Evolutionary conservation across 306 rosid genomes (phyloP).

Genomic region (Gastrolobium bilobum): DNA sequence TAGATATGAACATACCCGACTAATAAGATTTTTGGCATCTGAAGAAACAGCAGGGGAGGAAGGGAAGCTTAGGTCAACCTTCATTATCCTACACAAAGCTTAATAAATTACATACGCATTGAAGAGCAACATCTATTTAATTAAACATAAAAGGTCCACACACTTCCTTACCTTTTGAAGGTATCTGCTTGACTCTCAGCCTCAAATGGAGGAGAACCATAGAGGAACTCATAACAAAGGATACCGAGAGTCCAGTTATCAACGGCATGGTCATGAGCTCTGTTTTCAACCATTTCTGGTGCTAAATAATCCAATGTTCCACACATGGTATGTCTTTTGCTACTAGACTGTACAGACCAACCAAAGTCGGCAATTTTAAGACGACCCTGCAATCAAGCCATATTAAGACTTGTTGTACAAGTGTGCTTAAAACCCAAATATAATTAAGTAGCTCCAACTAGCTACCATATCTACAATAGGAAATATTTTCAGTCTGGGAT

Average conservation of each 20-base stretch:
- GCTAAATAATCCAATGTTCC: constrained; percentile 96
- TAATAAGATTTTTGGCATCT: constrained; percentile 80
- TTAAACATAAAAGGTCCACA: background rate
- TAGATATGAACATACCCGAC: constrained; percentile 58
- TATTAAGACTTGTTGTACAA: constrained; percentile 19
- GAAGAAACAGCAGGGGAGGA: constrained; percentile 63
- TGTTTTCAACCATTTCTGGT: constrained; percentile 93
- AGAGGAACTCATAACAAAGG: constrained; percentile 93
- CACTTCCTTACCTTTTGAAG: constrained; percentile 64
- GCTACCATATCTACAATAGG: background rate
- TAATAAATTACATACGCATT: constrained; percentile 24
- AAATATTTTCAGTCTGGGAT: background rate
- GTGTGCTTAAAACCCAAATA: background rate
- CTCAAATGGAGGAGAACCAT: constrained; percentile 90
- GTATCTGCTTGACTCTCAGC: constrained; percentile 88
- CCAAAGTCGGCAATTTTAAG: constrained; percentile 97
- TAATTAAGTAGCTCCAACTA: background rate
- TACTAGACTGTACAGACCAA: constrained; percentile 93
- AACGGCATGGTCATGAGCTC: constrained; percentile 86
- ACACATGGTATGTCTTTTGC: constrained; percentile 90
- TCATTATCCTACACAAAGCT: constrained; percentile 67
- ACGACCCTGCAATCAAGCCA: constrained; percentile 67
- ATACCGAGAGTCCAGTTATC: constrained; percentile 94
- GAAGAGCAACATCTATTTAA: background rate
- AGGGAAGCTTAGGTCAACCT: constrained; percentile 81